A percentile compares a stretch with the other conserved stretches of the same genome.
Evolutionary conservation across 2,329 filamentous ascomycete species (phyloP).

Genomic region (Apiospora kogelbergensis): DNA sequence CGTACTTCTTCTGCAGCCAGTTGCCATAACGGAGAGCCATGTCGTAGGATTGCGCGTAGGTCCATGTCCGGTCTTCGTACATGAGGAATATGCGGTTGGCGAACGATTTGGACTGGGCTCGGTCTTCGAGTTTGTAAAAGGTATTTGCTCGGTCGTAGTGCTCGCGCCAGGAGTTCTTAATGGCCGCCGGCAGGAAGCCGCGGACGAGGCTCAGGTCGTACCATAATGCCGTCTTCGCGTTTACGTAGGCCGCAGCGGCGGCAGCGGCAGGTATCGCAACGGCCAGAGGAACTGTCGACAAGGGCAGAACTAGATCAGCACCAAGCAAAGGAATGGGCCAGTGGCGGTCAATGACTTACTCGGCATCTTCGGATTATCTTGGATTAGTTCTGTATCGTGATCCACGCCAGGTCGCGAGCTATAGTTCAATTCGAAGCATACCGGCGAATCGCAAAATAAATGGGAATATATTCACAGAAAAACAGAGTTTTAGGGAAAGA

Average conservation of each 20-base stretch:
- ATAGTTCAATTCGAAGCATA: neutral
- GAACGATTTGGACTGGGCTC: conserved; percentile 52
- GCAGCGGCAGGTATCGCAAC: conserved; percentile 60
- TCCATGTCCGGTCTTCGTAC: conserved; percentile 68
- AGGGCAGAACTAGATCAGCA: neutral
- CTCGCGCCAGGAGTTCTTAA: conserved; percentile 47
- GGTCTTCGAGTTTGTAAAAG: conserved; percentile 74
- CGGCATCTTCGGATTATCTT: conserved; percentile 16
- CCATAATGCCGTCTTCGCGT: conserved; percentile 66
- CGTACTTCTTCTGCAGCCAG: conserved; percentile 67
- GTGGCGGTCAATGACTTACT: conserved; percentile 16
- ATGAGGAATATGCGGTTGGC: conserved; percentile 61
- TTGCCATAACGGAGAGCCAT: conserved; percentile 68
- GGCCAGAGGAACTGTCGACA: conserved; percentile 48
- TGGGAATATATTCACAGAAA: neutral
- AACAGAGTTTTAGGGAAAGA: neutral
- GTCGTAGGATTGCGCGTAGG: conserved; percentile 75
- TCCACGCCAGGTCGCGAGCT: neutral
- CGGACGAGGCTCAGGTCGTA: conserved; percentile 66
- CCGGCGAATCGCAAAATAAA: neutral
- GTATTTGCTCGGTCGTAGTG: conserved; percentile 62
- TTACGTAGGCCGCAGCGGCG: conserved; percentile 73
- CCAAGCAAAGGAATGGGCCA: neutral
- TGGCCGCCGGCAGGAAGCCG: conserved; percentile 46
- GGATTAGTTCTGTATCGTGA: neutral